Evolutionary conservation across 2,329 filamentous ascomycete genomes (phyloP).

Genomic region (Periconia sp.): DNA sequence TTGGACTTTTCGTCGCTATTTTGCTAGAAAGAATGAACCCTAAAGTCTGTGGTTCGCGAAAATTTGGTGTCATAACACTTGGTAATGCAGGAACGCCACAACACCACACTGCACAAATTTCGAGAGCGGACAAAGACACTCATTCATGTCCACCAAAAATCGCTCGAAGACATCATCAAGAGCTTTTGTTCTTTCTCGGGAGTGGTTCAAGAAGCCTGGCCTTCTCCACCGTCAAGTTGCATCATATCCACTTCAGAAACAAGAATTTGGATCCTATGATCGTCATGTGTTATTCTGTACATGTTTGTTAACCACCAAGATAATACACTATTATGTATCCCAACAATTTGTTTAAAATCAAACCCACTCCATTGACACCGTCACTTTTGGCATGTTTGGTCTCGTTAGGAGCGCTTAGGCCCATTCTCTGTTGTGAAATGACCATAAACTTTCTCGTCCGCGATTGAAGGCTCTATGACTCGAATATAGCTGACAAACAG

Average conservation of each 20-base stretch:
- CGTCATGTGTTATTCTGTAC: background rate
- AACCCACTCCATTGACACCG: background rate
- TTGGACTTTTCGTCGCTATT: too few species aligned
- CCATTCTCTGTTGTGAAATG: background rate
- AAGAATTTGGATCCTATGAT: background rate
- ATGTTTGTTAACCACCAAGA: background rate
- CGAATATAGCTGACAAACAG: background rate
- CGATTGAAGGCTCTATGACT: background rate
- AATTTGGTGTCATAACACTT: too few species aligned
- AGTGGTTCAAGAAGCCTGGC: background rate
- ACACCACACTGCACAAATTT: too few species aligned
- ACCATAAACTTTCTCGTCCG: background rate
- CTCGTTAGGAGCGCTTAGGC: background rate
- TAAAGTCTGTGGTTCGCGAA: too few species aligned
- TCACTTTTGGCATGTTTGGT: background rate
- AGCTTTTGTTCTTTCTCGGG: background rate
- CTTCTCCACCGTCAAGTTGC: background rate
- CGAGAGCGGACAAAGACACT: too few species aligned
- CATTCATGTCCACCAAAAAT: background rate
- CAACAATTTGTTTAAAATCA: background rate
- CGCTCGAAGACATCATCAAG: background rate
- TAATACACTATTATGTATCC: background rate
- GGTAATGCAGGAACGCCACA: too few species aligned
- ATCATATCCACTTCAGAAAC: background rate
- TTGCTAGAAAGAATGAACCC: too few species aligned